phyloP scores from a whole-genome alignment of 352 stramenopile genomes.

The Phytophthora podocarpi region DNA sequence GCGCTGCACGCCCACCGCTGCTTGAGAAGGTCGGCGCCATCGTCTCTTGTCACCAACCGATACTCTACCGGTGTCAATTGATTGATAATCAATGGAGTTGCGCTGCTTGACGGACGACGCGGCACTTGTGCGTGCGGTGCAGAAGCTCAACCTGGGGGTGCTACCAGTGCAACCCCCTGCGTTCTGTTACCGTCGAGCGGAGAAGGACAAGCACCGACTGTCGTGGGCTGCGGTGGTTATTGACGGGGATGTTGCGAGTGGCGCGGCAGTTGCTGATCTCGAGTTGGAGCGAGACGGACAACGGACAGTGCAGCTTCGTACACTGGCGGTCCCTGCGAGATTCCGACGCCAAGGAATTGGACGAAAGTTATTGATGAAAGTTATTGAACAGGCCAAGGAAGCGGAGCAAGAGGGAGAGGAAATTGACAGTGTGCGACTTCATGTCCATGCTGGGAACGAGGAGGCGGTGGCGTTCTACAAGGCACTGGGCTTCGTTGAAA shows the following conservation, averaged over 20 bases:
- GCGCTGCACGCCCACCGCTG: constrained; percentile 42
- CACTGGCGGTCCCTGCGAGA: constrained; percentile 39
- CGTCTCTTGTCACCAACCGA: constrained; percentile 22
- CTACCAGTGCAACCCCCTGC: constrained; percentile 65
- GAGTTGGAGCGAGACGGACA: constrained; percentile 37
- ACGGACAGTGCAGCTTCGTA: constrained; percentile 46
- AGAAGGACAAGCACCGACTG: constrained; percentile 45
- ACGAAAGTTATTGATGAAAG: constrained; percentile 36
- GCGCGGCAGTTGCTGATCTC: constrained; percentile 48
- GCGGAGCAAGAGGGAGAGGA: constrained; percentile 7
- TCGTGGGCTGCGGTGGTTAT: constrained; percentile 49
- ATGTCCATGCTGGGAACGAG: constrained; percentile 68
- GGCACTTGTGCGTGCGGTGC: constrained; percentile 49
- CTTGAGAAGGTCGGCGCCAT: constrained; percentile 36
- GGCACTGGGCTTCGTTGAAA: constrained; percentile 51
- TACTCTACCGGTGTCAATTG: constrained; percentile 1
- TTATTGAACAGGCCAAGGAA: constrained; percentile 41
- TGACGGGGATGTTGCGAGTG: constrained; percentile 18
- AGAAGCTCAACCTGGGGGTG: constrained; percentile 73
- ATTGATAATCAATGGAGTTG: constrained; percentile 46
- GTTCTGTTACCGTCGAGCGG: constrained; percentile 69
- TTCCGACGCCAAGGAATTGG: constrained; percentile 50
- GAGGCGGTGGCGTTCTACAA: constrained; percentile 70
- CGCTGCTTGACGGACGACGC: constrained; percentile 46
- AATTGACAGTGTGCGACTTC: constrained; percentile 43